These are phyloP conservation scores for Xylaria digitata DNA, from an alignment of 2,329 filamentous ascomycete genomes.

Conservation along the genomic window DNA sequence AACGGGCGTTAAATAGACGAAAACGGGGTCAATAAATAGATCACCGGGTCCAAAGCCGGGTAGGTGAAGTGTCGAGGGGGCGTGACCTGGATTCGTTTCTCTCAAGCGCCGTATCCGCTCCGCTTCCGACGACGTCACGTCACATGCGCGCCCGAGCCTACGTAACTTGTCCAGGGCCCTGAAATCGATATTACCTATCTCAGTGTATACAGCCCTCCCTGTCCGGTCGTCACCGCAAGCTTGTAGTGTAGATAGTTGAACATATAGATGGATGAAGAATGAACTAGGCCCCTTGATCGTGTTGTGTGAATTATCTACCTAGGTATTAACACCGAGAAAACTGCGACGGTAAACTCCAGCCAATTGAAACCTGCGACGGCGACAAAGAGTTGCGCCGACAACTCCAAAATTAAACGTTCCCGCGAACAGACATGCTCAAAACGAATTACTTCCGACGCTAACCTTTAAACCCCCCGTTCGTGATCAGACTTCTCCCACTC, in stretches of 20 bases:
- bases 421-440: neutral
- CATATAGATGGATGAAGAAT: neutral
- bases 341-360: conserved; percentile 22
- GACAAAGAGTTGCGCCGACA: neutral
- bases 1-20: neutral
- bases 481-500: neutral
- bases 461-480: neutral
- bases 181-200: conserved; percentile 7
- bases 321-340: conserved; percentile 29
- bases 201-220: conserved; percentile 6
- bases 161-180: conserved; percentile 13
- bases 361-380: neutral
- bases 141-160: conserved; percentile 23
- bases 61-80: neutral
- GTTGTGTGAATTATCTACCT: neutral
- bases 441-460: conserved; percentile 3
- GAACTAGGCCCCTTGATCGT: neutral
- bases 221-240: neutral
- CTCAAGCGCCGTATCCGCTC: conserved; percentile 25
- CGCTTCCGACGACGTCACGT: conserved; percentile 27
- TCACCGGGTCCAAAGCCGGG: neutral
- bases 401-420: neutral
- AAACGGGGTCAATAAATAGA: neutral
- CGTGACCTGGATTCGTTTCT: conserved; percentile 11
- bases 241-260: neutral